phyloP scores from a whole-genome alignment of 495 filamentous ascomycete species.

The Penicillium crystallinum region DNA sequence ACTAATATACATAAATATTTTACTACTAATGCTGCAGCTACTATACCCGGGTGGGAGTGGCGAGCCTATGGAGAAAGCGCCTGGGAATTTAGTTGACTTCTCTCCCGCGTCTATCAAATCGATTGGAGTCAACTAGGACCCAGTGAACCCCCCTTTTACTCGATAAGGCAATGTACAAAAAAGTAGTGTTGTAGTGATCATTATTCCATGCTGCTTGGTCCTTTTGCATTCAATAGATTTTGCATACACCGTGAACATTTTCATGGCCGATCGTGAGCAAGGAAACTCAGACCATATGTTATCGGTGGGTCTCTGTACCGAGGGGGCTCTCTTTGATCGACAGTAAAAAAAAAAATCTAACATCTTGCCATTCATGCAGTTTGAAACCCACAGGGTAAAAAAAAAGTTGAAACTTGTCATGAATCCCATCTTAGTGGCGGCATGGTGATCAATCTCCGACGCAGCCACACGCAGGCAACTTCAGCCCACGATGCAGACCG shows the following conservation, averaged over 20 bases:
- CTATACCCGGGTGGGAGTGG: slow-evolving; percentile 6
- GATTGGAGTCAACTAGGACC: background rate
- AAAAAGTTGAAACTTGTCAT: background rate
- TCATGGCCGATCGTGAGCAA: slow-evolving; percentile 20
- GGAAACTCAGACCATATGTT: slow-evolving; percentile 6
- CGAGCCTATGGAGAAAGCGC: slow-evolving; percentile 7
- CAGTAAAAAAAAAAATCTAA: slow-evolving; percentile 4
- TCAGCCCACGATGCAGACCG: slow-evolving; percentile 20
- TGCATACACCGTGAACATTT: slow-evolving; percentile 10
- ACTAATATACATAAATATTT: slow-evolving; percentile 2
- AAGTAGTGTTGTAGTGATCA: background rate
- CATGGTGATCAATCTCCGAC: slow-evolving; percentile 11
- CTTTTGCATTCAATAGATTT: slow-evolving; percentile 8
- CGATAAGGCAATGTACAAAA: background rate
- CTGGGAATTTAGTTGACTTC: slow-evolving; percentile 4
- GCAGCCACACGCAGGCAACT: slow-evolving; percentile 15
- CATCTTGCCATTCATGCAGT: slow-evolving; percentile 6
- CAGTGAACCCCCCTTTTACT: background rate
- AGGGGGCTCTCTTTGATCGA: slow-evolving; percentile 14
- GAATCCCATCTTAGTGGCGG: slow-evolving; percentile 1
- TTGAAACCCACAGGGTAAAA: background rate
- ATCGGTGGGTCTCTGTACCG: slow-evolving; percentile 11
- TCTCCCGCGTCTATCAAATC: slow-evolving; percentile 8
- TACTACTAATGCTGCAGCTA: slow-evolving; percentile 1
- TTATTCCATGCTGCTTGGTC: background rate